Evolutionary conservation across 192 early-diverging fungal genomes (phyloP), one percentile per base, ranked within the genome.

Genomic region (Podila minutissima): DNA sequence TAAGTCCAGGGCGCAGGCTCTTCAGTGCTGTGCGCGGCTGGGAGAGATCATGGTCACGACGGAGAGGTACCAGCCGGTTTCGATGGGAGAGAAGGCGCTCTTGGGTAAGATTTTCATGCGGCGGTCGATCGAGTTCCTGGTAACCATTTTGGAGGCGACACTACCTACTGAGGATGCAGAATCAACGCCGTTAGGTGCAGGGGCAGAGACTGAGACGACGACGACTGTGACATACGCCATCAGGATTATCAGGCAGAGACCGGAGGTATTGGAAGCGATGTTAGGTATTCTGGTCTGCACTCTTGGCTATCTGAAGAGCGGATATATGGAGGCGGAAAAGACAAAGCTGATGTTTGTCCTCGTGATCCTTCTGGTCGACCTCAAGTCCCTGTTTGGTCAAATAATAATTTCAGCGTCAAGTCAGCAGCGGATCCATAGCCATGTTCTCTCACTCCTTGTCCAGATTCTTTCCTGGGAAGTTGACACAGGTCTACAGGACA

Each of bases 211-310:
- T 17, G 3, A 9, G 31, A 32, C 20, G 49, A 58, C 20, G 53
- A 58, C 32, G 10, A 26, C 26, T 20, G n/a, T 17, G 13, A 51
- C 71, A 20, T 73, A 64, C 55, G 31, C 77, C 19, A 20, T 81
- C 10, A 13, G 28, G 24, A 53, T 73, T 15, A 73, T 81, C 41
- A 66, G 60, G 37, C 66, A 51, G 17, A 67, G 61, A 29, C 71
- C 71, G 3, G 77, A 60, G 6, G 46, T 81, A 3, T 19, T 81
- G 19, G 77, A 81, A 26, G 77, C 77, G 0, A 81, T 81, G 77
- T 49, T 71, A 4, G 62, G 61, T 19, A 64, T 81, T 12, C 6
- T 81, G 22, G 41, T 20, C 1, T 46, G 48, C 2, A 69, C 62
- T 57, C 38, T 66, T 9, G 62, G 50, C 19, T 55, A 33, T 9